Evolutionary conservation across 2,329 filamentous ascomycete genomes (phyloP).

Genomic region (Fusarium newnesense): DNA sequence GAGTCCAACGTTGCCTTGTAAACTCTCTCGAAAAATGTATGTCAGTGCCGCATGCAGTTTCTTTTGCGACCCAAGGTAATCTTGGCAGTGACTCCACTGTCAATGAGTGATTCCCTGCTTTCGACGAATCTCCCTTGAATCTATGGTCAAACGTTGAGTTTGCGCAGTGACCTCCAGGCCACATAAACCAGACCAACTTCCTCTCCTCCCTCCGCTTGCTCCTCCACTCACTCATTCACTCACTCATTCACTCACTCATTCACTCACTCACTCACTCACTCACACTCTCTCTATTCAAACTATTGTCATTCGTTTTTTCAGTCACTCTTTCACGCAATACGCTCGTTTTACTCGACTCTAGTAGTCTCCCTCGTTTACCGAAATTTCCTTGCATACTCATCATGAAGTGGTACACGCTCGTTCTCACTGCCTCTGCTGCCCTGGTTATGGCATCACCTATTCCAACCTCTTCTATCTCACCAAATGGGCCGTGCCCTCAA

Average conservation of each 20-base stretch:
- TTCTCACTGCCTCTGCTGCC: slow-evolving; percentile 31
- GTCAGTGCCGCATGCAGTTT: neutral
- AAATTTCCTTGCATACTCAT: neutral
- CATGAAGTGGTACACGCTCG: slow-evolving; percentile 40
- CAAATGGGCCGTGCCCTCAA: slow-evolving; percentile 49
- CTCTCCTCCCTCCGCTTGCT: neutral
- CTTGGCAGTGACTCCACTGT: slow-evolving; percentile 12
- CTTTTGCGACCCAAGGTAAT: neutral
- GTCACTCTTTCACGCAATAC: slow-evolving; percentile 2
- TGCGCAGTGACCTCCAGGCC: neutral
- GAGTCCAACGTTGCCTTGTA: neutral
- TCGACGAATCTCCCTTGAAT: neutral
- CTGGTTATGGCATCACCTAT: slow-evolving; percentile 21
- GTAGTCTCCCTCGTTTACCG: neutral
- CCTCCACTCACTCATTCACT: neutral
- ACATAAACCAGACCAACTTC: slow-evolving; percentile 17
- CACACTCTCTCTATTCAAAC: neutral
- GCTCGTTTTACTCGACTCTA: neutral
- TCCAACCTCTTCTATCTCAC: slow-evolving; percentile 44
- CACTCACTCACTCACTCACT: neutral
- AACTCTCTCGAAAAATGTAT: neutral
- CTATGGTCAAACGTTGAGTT: neutral
- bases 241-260: neutral
- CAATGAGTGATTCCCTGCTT: neutral
- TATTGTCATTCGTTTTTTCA: slow-evolving; percentile 4